Conservation (phyloP, 495 filamentous ascomycete species). For the Aspergillus bridgeri region DNA sequence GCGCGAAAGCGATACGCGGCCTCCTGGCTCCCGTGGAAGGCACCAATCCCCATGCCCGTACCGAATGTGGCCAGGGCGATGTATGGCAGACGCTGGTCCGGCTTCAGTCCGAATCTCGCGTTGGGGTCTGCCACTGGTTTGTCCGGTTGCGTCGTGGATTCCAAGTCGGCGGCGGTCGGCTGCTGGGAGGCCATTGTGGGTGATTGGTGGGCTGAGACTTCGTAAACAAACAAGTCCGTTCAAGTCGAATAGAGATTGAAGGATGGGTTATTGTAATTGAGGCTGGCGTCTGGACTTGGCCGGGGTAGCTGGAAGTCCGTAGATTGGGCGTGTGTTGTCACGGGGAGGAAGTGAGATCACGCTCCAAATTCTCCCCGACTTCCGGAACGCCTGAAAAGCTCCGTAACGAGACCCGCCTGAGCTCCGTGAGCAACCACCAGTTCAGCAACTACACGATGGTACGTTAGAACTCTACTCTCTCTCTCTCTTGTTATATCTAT, state of each 20-base stretch:
- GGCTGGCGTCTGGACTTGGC: not conserved
- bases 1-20: conserved; percentile 82
- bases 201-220: not conserved
- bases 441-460: conserved; percentile 17
- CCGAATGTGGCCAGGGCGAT: conserved; percentile 56
- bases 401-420: conserved; percentile 16
- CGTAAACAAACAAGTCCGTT: not conserved
- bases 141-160: conserved; percentile 24
- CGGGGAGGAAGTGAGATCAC: not conserved
- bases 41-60: conserved; percentile 65
- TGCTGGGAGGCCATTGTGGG: conserved; percentile 28
- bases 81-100: conserved; percentile 60
- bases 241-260: not conserved
- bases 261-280: not conserved
- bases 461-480: conserved; percentile 3
- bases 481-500: not conserved
- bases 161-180: not conserved
- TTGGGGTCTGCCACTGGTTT: conserved; percentile 42
- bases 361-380: conserved; percentile 7
- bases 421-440: conserved; percentile 12
- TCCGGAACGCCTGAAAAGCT: conserved; percentile 11
- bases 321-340: not conserved
- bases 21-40: conserved; percentile 65
- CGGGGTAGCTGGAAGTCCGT: not conserved
- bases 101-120: conserved; percentile 62